phyloP scores from a whole-genome alignment of 768 basidiomycete species.

The Mycena venus region DNA sequence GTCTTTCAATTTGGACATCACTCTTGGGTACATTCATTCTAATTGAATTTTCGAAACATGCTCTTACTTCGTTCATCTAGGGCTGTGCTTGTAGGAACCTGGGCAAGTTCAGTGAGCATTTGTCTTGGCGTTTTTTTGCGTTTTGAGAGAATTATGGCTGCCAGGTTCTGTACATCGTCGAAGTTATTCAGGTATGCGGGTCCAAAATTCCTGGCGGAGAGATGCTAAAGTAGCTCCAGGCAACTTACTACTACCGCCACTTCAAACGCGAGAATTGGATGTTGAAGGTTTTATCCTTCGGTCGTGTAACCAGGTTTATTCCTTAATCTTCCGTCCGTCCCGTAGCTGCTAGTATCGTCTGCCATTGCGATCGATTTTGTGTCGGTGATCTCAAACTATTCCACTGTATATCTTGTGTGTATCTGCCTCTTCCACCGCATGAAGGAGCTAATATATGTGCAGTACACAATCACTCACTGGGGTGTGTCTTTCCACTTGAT shows the following conservation, averaged over 20 bases:
- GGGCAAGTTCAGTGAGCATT: too few relatives aligned
- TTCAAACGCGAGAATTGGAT: too few relatives aligned
- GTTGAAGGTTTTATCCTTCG: neutral
- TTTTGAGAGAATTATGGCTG: neutral
- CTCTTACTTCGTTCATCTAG: slow-evolving; percentile 8
- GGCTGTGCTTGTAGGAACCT: too few relatives aligned
- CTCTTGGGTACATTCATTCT: too few relatives aligned
- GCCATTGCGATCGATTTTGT: slow-evolving; percentile 1
- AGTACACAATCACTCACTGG: slow-evolving; percentile 15
- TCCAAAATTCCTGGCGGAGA: neutral
- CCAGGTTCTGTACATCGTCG: too few relatives aligned
- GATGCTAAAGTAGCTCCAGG: neutral
- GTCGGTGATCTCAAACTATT: too few relatives aligned
- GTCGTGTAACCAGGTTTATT: neutral
- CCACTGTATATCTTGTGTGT: too few relatives aligned
- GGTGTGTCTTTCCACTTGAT: too few relatives aligned
- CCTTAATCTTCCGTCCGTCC: neutral
- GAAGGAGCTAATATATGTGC: slow-evolving; percentile 6
- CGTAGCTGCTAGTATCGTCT: slow-evolving; percentile 8
- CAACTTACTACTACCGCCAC: too few relatives aligned
- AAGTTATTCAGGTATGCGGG: neutral
- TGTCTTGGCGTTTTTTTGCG: neutral
- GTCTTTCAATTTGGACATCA: too few relatives aligned
- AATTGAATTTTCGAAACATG: neutral
- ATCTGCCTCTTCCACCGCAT: neutral